These are phyloP conservation scores for Phytophthora parvispora DNA, from an alignment of 352 stramenopile species.

Conservation along the genomic window DNA sequence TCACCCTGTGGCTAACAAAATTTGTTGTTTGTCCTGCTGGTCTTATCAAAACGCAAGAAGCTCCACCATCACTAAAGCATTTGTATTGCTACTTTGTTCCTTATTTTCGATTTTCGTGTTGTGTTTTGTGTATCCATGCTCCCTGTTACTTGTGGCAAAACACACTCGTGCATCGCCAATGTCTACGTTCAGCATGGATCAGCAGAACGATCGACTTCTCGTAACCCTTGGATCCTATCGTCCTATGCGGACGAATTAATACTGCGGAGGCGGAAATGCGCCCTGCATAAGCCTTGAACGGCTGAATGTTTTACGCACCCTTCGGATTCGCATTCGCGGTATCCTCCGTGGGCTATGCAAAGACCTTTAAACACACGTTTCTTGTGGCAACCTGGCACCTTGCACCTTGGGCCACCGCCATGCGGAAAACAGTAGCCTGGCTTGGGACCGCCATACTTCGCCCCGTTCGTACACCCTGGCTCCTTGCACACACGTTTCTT, in stretches of 20 bases:
- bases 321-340: not conserved
- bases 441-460: not conserved
- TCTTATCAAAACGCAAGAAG: too few relatives aligned
- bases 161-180: too few relatives aligned
- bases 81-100: too few relatives aligned
- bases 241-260: not conserved
- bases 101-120: too few relatives aligned
- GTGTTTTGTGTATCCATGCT: too few relatives aligned
- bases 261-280: not conserved
- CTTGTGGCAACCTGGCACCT: not conserved
- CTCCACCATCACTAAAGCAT: too few relatives aligned
- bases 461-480: not conserved
- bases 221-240: too few relatives aligned
- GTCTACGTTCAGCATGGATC: too few relatives aligned
- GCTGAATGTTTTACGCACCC: not conserved
- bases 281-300: not conserved
- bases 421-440: not conserved
- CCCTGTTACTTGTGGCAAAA: too few relatives aligned
- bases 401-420: not conserved
- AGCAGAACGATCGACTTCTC: too few relatives aligned
- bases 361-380: not conserved
- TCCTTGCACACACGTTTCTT: not conserved
- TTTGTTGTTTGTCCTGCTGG: too few relatives aligned
- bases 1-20: too few relatives aligned
- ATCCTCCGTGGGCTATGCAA: not conserved